Percentiles rank a stretch among this genome's conserved stretches.
Conservation (phyloP, 768 basidiomycete species). For the Pleurotus djamor region DNA sequence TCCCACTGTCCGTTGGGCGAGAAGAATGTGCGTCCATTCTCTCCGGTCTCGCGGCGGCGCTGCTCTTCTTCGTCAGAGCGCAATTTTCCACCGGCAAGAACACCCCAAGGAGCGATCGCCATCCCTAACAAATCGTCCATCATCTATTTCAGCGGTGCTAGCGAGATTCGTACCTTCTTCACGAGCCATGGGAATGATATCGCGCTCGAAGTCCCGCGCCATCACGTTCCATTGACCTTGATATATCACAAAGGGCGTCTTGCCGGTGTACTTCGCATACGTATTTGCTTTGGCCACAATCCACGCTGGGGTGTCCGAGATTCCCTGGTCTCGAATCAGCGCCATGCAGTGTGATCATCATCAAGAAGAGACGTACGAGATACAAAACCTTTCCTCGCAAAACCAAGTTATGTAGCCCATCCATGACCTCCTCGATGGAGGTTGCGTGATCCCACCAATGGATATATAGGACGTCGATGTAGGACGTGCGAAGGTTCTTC, state of each 20-base stretch:
- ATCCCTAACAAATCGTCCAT: slow-evolving; percentile 8
- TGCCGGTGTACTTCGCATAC: slow-evolving; percentile 44
- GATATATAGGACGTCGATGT: slow-evolving; percentile 46
- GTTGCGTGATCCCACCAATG: slow-evolving; percentile 55
- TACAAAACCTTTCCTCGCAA: slow-evolving; percentile 50
- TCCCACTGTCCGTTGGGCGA: slow-evolving; percentile 31
- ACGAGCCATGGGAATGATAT: slow-evolving; percentile 47
- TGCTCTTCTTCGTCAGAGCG: slow-evolving; percentile 47
- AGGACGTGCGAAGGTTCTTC: slow-evolving; percentile 42
- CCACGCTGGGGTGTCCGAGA: slow-evolving; percentile 47
- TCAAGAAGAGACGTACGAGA: slow-evolving; percentile 19
- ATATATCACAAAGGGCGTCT: slow-evolving; percentile 53
- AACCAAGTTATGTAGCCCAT: slow-evolving; percentile 49
- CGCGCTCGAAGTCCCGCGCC: slow-evolving; percentile 47
- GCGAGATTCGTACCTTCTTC: slow-evolving; percentile 29
- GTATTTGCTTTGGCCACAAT: slow-evolving; percentile 46
- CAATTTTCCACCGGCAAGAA: slow-evolving; percentile 42
- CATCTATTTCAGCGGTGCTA: slow-evolving; percentile 18
- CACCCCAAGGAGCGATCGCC: slow-evolving; percentile 32
- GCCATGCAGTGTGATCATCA: not conserved
- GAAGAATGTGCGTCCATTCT: slow-evolving; percentile 33
- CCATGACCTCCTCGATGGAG: slow-evolving; percentile 56
- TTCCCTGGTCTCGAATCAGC: slow-evolving; percentile 22
- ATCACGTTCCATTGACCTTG: slow-evolving; percentile 46
- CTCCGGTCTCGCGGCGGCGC: slow-evolving; percentile 22